Evolutionary conservation across 140 eudicot genomes (phyloP).

Genomic region (Anethum foeniculum): DNA sequence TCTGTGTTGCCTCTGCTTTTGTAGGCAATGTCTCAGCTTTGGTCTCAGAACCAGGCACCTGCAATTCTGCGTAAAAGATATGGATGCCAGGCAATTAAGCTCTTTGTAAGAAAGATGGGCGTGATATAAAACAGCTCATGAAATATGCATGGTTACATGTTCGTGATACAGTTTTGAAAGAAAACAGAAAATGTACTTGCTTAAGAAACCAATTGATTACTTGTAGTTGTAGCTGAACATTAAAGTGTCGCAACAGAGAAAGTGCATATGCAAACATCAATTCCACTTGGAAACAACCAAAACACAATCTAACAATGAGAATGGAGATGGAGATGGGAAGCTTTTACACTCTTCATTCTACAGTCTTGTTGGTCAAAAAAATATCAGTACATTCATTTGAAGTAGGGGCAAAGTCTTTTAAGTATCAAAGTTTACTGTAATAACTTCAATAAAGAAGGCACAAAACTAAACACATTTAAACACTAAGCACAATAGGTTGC

Average conservation of each 20-base stretch:
- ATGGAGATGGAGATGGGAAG: not conserved
- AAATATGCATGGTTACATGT: not conserved
- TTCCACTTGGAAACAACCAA: not conserved
- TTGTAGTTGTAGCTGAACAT: not conserved
- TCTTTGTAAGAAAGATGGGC: no score
- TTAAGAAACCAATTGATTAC: not conserved
- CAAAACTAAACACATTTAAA: not conserved
- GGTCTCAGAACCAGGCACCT: slow-evolving; percentile 24
- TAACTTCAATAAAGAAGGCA: not conserved
- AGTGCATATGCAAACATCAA: slow-evolving; percentile 1
- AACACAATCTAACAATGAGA: not conserved
- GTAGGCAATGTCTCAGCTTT: slow-evolving; percentile 28
- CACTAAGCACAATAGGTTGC: not conserved
- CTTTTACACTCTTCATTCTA: not conserved
- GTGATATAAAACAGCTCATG: not conserved
- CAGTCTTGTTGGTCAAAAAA: not conserved
- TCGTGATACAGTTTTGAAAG: not conserved
- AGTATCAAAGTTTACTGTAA: no score
- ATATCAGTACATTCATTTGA: not conserved
- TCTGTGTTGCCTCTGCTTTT: slow-evolving; percentile 17
- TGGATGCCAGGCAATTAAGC: not conserved
- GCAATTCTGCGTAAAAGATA: slow-evolving; percentile 33
- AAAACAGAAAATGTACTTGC: not conserved
- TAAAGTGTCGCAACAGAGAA: not conserved
- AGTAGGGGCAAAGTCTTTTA: not conserved